These are phyloP conservation scores for Trypanosoma vivax DNA, from an alignment of 208 protist genomes.

Conservation along the genomic window DNA sequence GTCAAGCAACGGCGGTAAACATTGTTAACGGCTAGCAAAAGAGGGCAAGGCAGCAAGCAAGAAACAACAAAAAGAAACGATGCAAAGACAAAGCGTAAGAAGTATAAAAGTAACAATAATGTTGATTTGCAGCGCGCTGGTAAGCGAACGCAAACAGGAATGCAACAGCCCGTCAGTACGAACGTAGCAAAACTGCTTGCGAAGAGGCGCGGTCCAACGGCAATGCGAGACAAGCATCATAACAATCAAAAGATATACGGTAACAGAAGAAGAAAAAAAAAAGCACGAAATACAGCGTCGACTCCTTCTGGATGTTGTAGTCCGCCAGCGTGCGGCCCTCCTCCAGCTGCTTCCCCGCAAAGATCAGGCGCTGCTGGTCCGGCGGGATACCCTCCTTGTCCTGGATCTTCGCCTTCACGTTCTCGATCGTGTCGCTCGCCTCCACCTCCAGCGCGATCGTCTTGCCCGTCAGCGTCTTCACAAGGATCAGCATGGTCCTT, in stretches of 20 bases:
- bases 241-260: slow-evolving; percentile 14
- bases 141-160: too few relatives aligned
- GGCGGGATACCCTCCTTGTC: slow-evolving; percentile 97
- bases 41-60: too few relatives aligned
- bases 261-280: slow-evolving; percentile 12
- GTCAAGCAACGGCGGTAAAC: too few relatives aligned
- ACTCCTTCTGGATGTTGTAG: slow-evolving; percentile 99
- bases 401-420: slow-evolving; percentile 97
- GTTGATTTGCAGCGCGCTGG: too few relatives aligned
- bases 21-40: too few relatives aligned
- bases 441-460: slow-evolving; percentile 92
- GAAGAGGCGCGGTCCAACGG: too few relatives aligned
- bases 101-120: too few relatives aligned
- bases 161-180: too few relatives aligned
- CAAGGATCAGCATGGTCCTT: slow-evolving; percentile 93
- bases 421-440: slow-evolving; percentile 92
- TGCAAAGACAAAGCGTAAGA: too few relatives aligned
- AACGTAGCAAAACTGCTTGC: too few relatives aligned
- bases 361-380: slow-evolving; percentile 93
- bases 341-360: slow-evolving; percentile 97
- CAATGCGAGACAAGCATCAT: too few relatives aligned
- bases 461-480: slow-evolving; percentile 93
- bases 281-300: slow-evolving; percentile 98
- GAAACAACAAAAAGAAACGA: too few relatives aligned
- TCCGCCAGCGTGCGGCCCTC: slow-evolving; percentile 97